Evolutionary conservation across 345 rosid species (phyloP).

Genomic region (Cochlearia excelsa): DNA sequence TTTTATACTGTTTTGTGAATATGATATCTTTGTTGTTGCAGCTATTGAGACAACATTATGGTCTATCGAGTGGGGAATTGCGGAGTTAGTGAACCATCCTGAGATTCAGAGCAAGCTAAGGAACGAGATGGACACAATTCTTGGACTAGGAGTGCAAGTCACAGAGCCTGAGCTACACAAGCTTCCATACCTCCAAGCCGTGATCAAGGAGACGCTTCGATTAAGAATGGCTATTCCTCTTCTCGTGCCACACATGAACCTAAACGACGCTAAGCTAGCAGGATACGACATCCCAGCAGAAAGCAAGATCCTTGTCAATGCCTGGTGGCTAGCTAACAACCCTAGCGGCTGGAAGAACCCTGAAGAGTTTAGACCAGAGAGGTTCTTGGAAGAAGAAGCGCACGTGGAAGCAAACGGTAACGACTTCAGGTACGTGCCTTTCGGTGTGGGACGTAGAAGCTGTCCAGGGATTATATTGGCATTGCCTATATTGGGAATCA

Average conservation of each 20-base stretch:
- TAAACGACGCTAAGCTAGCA: constrained; percentile 80
- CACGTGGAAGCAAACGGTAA: constrained; percentile 95
- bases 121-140: constrained; percentile 65
- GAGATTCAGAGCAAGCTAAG: constrained; percentile 73
- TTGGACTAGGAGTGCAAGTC: constrained; percentile 67
- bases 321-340: constrained; percentile 98
- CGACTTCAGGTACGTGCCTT: constrained; percentile 91
- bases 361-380: constrained; percentile 91
- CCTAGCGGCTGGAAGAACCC: constrained; percentile 83
- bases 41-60: constrained; percentile 95
- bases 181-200: constrained; percentile 94
- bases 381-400: constrained; percentile 91
- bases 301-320: constrained; percentile 91
- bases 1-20: neutral
- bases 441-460: constrained; percentile 94
- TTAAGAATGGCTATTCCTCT: constrained; percentile 95
- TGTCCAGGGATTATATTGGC: constrained; percentile 98
- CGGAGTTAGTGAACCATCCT: constrained; percentile 92
- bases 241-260: constrained; percentile 98
- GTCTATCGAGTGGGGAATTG: constrained; percentile 96
- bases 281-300: constrained; percentile 91
- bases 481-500: constrained; percentile 83
- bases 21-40: constrained; percentile 30
- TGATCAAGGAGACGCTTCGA: constrained; percentile 85
- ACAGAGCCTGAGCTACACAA: constrained; percentile 80